Conservation (phyloP, 805 yeast genomes). For the Saturnispora hagleri region DNA sequence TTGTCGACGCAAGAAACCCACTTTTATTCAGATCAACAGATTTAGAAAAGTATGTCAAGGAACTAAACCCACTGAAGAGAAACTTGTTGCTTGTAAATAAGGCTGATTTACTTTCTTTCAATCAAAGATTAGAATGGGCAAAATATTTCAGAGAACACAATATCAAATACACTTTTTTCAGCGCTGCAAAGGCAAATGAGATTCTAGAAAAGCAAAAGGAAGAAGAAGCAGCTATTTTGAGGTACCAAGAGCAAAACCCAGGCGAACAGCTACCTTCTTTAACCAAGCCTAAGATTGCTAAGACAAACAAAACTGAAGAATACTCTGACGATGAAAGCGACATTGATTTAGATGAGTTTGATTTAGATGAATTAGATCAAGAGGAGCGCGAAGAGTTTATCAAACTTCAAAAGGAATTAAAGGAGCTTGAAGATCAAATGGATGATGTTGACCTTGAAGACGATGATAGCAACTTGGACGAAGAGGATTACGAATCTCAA, state of each 20-base stretch:
- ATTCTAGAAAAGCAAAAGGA: conserved; percentile 54
- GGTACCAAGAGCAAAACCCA: conserved; percentile 10
- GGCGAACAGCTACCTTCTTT: conserved; percentile 7
- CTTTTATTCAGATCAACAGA: conserved; percentile 82
- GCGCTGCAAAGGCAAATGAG: conserved; percentile 80
- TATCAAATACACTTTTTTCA: conserved; percentile 85
- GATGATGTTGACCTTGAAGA: conserved; percentile 15
- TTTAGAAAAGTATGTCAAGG: conserved; percentile 70
- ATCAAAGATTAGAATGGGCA: conserved; percentile 84
- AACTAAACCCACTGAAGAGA: conserved; percentile 62
- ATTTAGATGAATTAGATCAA: conserved; percentile 15
- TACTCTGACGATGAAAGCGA: conserved; percentile 10
- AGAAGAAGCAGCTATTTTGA: conserved; percentile 25
- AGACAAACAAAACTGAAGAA: neutral
- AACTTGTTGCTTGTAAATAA: conserved; percentile 84
- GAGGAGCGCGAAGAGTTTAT: conserved; percentile 16
- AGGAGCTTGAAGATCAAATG: conserved; percentile 14
- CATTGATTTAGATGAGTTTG: conserved; percentile 12
- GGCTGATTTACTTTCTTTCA: conserved; percentile 74
- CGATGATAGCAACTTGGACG: conserved; percentile 9
- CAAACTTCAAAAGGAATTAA: conserved; percentile 13
- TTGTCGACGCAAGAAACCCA: conserved; percentile 96
- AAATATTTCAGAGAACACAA: conserved; percentile 56
- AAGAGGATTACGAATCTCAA: conserved; percentile 20
- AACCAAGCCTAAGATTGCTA: neutral